Percentiles rank a stretch among this genome's conserved stretches.
Evolutionary conservation across 352 stramenopile genomes (phyloP).

Genomic region (Phytophthora sansomeana): DNA sequence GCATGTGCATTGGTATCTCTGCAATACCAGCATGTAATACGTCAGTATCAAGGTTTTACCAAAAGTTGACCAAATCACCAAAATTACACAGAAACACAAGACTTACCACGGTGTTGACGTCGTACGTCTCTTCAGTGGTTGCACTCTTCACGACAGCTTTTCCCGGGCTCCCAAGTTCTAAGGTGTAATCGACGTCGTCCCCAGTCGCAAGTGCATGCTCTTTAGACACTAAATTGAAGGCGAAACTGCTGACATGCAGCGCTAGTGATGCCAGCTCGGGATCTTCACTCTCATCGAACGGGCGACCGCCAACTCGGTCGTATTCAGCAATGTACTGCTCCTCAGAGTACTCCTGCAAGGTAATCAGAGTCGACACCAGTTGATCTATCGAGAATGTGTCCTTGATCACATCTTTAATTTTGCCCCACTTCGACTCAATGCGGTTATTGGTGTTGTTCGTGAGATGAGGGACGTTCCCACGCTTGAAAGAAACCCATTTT

Average conservation of each 20-base stretch:
- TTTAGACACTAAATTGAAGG: background rate
- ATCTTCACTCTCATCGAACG: background rate
- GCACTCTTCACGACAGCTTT: background rate
- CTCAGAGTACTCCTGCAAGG: slow-evolving; percentile 10
- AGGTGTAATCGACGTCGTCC: background rate
- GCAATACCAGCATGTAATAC: too few species aligned
- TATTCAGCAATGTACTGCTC: slow-evolving; percentile 11
- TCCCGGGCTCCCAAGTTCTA: background rate
- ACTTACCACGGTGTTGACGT: background rate
- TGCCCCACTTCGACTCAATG: background rate
- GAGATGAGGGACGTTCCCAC: slow-evolving; percentile 10
- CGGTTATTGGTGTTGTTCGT: slow-evolving; percentile 4
- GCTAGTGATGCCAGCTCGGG: background rate
- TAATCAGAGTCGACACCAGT: slow-evolving; percentile 4
- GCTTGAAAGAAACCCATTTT: slow-evolving; percentile 10
- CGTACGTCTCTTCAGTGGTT: background rate
- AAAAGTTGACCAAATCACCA: background rate
- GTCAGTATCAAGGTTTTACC: background rate
- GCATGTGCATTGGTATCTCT: too few species aligned
- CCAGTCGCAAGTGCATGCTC: background rate
- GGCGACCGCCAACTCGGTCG: background rate
- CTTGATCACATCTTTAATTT: slow-evolving; percentile 5
- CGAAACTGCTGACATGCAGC: slow-evolving; percentile 2
- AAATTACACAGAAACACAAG: background rate
- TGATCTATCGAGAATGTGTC: slow-evolving; percentile 3